Evolutionary conservation across 495 filamentous ascomycete genomes (phyloP), one percentile per base, ranked within the genome.

Genomic region (Penicillium maclennaniae): DNA sequence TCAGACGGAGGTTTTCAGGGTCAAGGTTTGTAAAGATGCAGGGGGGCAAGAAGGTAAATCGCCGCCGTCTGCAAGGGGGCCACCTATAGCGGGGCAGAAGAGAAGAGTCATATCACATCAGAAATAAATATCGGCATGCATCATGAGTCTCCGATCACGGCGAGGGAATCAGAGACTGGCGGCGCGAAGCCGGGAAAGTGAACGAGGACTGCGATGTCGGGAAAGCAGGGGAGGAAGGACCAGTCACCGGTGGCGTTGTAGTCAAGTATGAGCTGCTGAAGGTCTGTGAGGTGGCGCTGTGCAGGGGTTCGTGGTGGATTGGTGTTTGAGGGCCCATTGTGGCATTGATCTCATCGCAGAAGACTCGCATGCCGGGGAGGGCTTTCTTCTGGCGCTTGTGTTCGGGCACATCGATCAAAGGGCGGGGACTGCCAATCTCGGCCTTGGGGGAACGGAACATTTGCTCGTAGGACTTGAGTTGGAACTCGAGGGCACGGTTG

Each of bases 391-490:
- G 63, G 51, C 63, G 63, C 28, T 69, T 59, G 58, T 61, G 50
- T 16, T 72, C 69, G 5, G 66, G 62, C 16, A 69, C 58, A 4
- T 61, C 60, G 19, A 65, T 47, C 3, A 74, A 44, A 7, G 69
- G 43, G 16, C 59, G 59, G 7, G 68, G 68, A 31, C 60, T 71
- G 15, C 53, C 57, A 38, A 43, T 57, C 47, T 75, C 72, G n/a
- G 59, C 31, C 61, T 73, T 73, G 21, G 71, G 67, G 3, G 69
- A 67, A 17, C 69, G 71, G 56, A 74, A 70, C 64, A 75, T 71
- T 47, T 69, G 67, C 51, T 71, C 70, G 55, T 70, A 74, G 12
- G 69, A 68, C 53, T 70, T 77, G 48, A 74, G 58, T 47, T 77
- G 69, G 45, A 70, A 69, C 51, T 73, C 70, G 7, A 74, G 65